phyloP scores from a whole-genome alignment of 306 rosid genomes.

The Arachis hypogaea region DNA sequence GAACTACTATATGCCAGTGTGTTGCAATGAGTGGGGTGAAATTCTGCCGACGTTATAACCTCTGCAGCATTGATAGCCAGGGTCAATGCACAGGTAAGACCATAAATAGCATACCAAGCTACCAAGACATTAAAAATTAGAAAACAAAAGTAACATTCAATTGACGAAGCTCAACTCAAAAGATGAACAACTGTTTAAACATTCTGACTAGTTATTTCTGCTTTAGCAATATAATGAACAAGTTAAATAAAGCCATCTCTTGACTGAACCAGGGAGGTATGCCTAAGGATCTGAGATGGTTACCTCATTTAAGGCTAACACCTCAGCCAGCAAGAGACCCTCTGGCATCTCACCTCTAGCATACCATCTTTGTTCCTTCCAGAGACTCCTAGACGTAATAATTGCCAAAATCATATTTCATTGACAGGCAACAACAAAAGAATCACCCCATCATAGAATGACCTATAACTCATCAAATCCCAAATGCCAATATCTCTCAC shows the following conservation, averaged over 20 bases:
- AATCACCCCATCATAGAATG: background rate
- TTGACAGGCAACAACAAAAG: constrained; percentile 1
- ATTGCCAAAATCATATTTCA: constrained; percentile 12
- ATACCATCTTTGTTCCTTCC: too few relatives aligned
- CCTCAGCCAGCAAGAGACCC: constrained; percentile 6
- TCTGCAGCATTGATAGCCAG: constrained; percentile 59
- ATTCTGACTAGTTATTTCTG: constrained; percentile 5
- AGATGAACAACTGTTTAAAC: background rate
- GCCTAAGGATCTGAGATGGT: constrained; percentile 1
- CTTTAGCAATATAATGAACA: constrained; percentile 17
- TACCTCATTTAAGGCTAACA: constrained; percentile 5
- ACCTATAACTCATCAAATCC: background rate
- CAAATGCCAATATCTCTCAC: background rate
- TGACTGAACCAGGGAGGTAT: background rate
- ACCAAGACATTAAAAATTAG: background rate
- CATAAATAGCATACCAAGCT: constrained; percentile 2
- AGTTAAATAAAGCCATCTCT: background rate
- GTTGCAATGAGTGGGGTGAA: constrained; percentile 96
- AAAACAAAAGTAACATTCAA: background rate
- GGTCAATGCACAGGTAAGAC: constrained; percentile 32
- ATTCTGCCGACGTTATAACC: constrained; percentile 99
- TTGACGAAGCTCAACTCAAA: constrained; percentile 8
- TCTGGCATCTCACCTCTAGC: background rate
- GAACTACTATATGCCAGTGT: constrained; percentile 97
- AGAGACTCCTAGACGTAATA: background rate